Evolutionary conservation across 129 eudicot genomes (phyloP).

Genomic region (Artemisia annua): DNA sequence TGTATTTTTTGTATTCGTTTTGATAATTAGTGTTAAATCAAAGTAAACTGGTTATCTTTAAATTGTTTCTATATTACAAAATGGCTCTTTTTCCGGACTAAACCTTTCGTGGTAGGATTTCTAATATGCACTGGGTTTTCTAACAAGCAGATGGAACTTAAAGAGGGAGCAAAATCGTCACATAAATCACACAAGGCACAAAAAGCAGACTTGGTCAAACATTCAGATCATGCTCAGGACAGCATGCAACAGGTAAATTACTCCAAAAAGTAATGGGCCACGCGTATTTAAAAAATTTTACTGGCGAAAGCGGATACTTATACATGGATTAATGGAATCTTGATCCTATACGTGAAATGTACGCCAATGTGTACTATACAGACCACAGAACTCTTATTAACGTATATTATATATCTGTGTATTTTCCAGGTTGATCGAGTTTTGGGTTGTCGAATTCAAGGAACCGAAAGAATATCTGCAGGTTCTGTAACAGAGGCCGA

Average conservation of each 20-base stretch:
- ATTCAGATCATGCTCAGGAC: constrained; percentile 26
- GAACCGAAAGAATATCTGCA: constrained; percentile 27
- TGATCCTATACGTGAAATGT: background rate
- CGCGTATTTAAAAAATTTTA: background rate
- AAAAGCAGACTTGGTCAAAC: constrained; percentile 27
- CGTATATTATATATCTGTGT: constrained; percentile 1
- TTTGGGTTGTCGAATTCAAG: constrained; percentile 81
- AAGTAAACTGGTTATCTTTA: background rate
- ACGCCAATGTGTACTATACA: constrained; percentile 4
- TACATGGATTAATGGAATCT: no score
- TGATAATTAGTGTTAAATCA: background rate
- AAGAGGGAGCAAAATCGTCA: constrained; percentile 40
- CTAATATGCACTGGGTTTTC: no score
- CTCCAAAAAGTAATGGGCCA: background rate
- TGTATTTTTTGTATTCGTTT: background rate
- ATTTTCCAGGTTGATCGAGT: constrained; percentile 79
- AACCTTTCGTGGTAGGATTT: background rate
- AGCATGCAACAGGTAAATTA: constrained; percentile 52
- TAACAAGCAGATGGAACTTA: constrained; percentile 42
- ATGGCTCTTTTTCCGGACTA: no score
- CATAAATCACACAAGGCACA: constrained; percentile 34
- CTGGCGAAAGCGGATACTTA: background rate
- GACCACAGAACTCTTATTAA: background rate
- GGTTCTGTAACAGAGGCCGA: constrained; percentile 25
- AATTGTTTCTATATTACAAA: constrained; percentile 12